Evolutionary conservation across 2,329 filamentous ascomycete species (phyloP).

Genomic region (Chrysosporium keratinophilum): DNA sequence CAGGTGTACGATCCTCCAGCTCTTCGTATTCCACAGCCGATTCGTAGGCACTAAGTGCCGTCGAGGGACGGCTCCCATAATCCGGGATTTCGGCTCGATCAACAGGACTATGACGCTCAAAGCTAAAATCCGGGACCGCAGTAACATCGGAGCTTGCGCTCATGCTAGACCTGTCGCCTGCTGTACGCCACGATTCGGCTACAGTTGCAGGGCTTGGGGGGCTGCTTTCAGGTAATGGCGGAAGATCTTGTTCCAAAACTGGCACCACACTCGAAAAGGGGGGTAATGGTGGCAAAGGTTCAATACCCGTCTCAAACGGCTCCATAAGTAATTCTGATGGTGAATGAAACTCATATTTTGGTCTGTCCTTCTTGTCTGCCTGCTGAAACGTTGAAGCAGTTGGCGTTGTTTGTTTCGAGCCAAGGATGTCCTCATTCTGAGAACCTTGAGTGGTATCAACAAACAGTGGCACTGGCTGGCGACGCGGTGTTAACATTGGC

Average conservation of each 20-base stretch:
- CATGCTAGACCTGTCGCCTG: slow-evolving; percentile 9
- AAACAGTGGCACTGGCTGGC: slow-evolving; percentile 22
- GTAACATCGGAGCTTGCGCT: background rate
- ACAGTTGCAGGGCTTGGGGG: slow-evolving; percentile 17
- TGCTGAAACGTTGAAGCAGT: slow-evolving; percentile 46
- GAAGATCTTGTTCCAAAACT: slow-evolving; percentile 11
- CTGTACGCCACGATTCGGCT: slow-evolving; percentile 4
- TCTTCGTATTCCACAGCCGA: slow-evolving; percentile 9
- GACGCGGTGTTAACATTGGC: slow-evolving; percentile 12
- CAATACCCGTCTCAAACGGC: slow-evolving; percentile 16
- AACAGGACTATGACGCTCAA: background rate
- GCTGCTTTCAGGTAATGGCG: slow-evolving; percentile 16
- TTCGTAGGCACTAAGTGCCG: slow-evolving; percentile 9
- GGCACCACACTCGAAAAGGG: background rate
- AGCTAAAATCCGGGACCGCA: background rate
- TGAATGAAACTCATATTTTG: slow-evolving; percentile 39
- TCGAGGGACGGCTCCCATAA: slow-evolving; percentile 7
- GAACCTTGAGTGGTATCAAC: slow-evolving; percentile 29
- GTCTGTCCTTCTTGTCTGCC: slow-evolving; percentile 28
- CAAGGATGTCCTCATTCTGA: slow-evolving; percentile 42
- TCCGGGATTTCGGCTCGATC: background rate
- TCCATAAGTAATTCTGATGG: slow-evolving; percentile 38
- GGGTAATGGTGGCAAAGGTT: background rate
- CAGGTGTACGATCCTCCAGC: background rate
- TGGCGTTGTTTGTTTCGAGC: slow-evolving; percentile 58